Evolutionary conservation across 768 basidiomycete genomes (phyloP), one percentile per base, ranked within the genome.

Genomic region (Wakefieldia striispora): DNA sequence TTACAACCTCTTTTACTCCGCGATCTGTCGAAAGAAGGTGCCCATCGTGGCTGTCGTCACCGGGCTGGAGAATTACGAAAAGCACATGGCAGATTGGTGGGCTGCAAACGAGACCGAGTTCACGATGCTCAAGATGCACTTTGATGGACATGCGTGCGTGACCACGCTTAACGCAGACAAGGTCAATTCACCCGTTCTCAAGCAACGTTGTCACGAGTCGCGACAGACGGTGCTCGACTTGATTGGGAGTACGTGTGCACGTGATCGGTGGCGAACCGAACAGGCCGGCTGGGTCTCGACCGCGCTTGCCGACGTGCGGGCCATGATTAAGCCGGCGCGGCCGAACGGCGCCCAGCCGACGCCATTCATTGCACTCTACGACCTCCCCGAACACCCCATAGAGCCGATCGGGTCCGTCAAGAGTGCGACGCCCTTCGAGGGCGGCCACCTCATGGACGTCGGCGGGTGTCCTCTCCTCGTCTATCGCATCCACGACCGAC

Each of bases 21-120:
- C 65, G 21, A 62, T 73, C 47, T 74, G 69, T 52, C 57, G 61
- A 17, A 62, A 60, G 38, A 68, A 67, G 43, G 69, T 72, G 1
- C 72, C 69, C 24, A 66, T 73, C 48, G 73, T 70, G 36, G 46
- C 59, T 12, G 63, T 73, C 31, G 59, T 73, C 36, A 73, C 69
- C 0, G 72, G 73, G 1, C 41, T 73, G 52, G 72, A 73, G 58
- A 65, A 72, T 47, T 59, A 73, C 27, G 66, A 65, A 13, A 35
- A 27, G 7, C 49, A 62, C 38, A 68, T 66, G 65, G 40, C 35
- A 23, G 54, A 49, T 54, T 69, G 53, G 73, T 73, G 72, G 73
- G 41, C 42, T 13, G 51, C 56, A 24, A 73, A 74, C 45, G 55
- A 58, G 33, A 37, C 35, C 36, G 67, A 66, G 48, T 59, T 72